phyloP scores from a whole-genome alignment of 1,284 basidiomycete species.

The Sanghuangporus sanghuang region DNA sequence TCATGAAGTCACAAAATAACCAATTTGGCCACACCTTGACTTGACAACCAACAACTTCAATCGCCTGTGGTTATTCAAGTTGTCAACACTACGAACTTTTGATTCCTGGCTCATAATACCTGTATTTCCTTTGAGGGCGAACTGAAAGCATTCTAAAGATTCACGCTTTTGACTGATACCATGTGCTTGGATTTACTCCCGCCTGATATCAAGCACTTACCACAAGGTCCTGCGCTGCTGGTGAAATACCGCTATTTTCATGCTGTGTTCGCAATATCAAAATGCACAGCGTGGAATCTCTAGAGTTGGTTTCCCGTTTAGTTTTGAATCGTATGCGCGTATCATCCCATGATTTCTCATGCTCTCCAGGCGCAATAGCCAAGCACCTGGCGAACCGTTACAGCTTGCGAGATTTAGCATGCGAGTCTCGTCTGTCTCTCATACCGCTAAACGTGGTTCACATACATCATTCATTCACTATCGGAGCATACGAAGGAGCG shows the following conservation, averaged over 20 bases:
- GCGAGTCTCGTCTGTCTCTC: background rate
- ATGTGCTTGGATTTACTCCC: background rate
- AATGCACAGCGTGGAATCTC: background rate
- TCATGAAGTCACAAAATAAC: too few relatives aligned
- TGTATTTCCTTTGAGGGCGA: background rate
- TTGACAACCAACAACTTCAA: background rate
- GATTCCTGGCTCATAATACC: background rate
- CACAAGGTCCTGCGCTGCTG: background rate
- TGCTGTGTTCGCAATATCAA: background rate
- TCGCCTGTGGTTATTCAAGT: background rate
- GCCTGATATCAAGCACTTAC: background rate
- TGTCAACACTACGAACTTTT: background rate
- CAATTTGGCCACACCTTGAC: background rate
- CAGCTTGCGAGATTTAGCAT: background rate
- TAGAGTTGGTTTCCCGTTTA: background rate
- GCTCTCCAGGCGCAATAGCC: background rate
- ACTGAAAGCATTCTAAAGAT: background rate
- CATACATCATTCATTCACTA: background rate
- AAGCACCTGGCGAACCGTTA: background rate
- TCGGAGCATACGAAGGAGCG: background rate
- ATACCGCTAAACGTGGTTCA: background rate
- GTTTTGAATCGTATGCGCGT: background rate
- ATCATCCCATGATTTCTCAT: background rate
- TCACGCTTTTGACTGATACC: background rate
- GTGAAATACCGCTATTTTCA: background rate